Percentiles rank a stretch among this genome's conserved stretches.
These are phyloP conservation scores for Murraya paniculata DNA, from an alignment of 345 rosid species.

Conservation along the genomic window DNA sequence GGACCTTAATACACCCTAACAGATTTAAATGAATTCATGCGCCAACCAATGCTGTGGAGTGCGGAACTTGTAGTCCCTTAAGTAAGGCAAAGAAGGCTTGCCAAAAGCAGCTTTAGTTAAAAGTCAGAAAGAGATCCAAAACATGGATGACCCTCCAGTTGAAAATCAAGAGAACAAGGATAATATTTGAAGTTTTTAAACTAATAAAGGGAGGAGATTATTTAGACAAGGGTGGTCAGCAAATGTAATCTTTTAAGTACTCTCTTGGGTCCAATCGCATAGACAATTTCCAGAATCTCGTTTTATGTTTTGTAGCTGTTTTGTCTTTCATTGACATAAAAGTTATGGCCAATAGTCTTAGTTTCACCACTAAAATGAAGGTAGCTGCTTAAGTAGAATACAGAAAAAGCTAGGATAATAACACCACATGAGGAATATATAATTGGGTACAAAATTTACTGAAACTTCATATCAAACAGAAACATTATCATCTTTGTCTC, in stretches of 20 bases:
- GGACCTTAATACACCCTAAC: not conserved
- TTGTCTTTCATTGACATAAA: constrained; percentile 27
- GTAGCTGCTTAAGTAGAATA: not conserved
- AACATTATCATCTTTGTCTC: not conserved
- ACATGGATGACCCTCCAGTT: constrained; percentile 30
- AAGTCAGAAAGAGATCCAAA: constrained; percentile 10
- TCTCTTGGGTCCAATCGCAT: constrained; percentile 25
- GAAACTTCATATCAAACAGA: constrained; percentile 10
- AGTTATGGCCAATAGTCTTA: not conserved
- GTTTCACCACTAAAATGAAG: not conserved
- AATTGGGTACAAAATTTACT: not conserved
- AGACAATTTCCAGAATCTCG: constrained; percentile 21
- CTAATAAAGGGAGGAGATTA: constrained; percentile 1
- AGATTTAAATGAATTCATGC: not conserved
- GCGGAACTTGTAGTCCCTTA: constrained; percentile 18
- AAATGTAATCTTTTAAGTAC: constrained; percentile 13
- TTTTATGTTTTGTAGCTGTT: constrained; percentile 25
- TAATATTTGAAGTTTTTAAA: not conserved
- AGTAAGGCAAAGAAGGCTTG: constrained; percentile 24
- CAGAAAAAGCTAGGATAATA: not conserved
- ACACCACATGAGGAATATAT: not conserved
- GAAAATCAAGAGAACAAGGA: constrained; percentile 39
- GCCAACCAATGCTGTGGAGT: constrained; percentile 5
- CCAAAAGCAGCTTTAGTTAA: constrained; percentile 5
- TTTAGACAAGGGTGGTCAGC: constrained; percentile 30